Percentiles rank a stretch among this genome's conserved stretches.
These are phyloP conservation scores for Diaporthe aspalathi DNA, from an alignment of 2,329 filamentous ascomycete genomes.

Conservation along the genomic window DNA sequence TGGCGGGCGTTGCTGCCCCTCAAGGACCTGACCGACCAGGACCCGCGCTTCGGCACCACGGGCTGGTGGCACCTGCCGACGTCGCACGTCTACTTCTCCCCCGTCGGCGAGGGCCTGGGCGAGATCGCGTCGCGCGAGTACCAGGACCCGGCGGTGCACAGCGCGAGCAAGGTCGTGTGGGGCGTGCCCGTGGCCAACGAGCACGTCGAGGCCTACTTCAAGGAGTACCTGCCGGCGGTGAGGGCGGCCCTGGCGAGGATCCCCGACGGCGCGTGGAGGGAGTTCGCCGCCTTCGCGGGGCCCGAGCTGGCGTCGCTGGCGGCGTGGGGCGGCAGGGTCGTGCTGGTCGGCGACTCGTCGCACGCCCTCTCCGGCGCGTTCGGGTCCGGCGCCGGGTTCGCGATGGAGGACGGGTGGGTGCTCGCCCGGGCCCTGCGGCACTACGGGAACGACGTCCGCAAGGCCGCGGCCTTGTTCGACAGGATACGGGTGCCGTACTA, in stretches of 20 bases:
- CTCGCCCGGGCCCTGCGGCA: constrained; percentile 45
- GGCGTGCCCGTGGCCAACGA: constrained; percentile 52
- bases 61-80: constrained; percentile 58
- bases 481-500: constrained; percentile 47
- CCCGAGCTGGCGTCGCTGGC: constrained; percentile 46
- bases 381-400: constrained; percentile 53
- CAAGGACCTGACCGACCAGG: constrained; percentile 47
- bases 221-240: constrained; percentile 38
- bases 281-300: constrained; percentile 47
- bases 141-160: constrained; percentile 47
- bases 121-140: constrained; percentile 53
- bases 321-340: constrained; percentile 52
- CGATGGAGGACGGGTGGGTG: constrained; percentile 49
- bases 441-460: constrained; percentile 43
- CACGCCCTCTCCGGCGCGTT: constrained; percentile 63
- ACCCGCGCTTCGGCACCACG: constrained; percentile 47
- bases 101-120: constrained; percentile 53
- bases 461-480: constrained; percentile 45
- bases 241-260: constrained; percentile 16
- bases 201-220: constrained; percentile 52
- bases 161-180: constrained; percentile 50
- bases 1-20: constrained; percentile 57
- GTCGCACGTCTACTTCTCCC: constrained; percentile 55
- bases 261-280: constrained; percentile 37
- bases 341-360: constrained; percentile 65